Percentiles rank a stretch among this genome's conserved stretches.
Conservation (phyloP, 179 eudicot species). For the Pouteria campechiana region DNA sequence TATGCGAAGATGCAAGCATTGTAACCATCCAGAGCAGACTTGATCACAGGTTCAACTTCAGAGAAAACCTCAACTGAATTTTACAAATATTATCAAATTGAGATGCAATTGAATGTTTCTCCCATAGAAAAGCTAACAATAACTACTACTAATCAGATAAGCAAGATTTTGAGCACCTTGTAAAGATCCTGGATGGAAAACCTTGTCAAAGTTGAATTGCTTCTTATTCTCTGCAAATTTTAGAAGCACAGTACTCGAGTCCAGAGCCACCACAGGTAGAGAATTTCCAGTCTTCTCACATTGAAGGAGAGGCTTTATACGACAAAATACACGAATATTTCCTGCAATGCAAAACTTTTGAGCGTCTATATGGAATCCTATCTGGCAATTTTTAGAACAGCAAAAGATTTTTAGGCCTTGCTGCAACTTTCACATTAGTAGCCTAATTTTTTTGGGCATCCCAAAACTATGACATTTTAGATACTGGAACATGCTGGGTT, state of each 20-base stretch:
- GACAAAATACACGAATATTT: conserved; percentile 60
- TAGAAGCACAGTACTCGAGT: conserved; percentile 25
- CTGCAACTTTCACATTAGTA: too few species aligned
- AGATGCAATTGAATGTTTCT: too few species aligned
- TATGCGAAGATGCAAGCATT: conserved; percentile 63
- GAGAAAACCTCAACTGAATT: conserved; percentile 38
- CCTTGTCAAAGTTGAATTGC: conserved; percentile 48
- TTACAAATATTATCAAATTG: conserved; percentile 1
- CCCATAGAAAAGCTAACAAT: too few species aligned
- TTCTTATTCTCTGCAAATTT: conserved; percentile 42
- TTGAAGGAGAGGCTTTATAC: conserved; percentile 42
- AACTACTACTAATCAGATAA: too few species aligned
- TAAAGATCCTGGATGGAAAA: conserved; percentile 42
- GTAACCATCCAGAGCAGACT: conserved; percentile 62
- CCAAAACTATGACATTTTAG: too few species aligned
- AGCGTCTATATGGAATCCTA: too few species aligned
- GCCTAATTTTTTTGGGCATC: too few species aligned
- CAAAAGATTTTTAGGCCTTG: too few species aligned
- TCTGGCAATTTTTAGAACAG: too few species aligned
- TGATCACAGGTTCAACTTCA: conserved; percentile 59
- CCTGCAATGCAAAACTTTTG: conserved; percentile 28
- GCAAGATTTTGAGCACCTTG: conserved; percentile 33
- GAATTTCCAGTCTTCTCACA: conserved; percentile 20
- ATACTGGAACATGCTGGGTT: too few species aligned
- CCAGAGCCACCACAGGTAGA: conserved; percentile 7